Evolutionary conservation across 345 rosid species (phyloP), one percentile per base, ranked within the genome.

Genomic region (Gossypium ekmanianum): DNA sequence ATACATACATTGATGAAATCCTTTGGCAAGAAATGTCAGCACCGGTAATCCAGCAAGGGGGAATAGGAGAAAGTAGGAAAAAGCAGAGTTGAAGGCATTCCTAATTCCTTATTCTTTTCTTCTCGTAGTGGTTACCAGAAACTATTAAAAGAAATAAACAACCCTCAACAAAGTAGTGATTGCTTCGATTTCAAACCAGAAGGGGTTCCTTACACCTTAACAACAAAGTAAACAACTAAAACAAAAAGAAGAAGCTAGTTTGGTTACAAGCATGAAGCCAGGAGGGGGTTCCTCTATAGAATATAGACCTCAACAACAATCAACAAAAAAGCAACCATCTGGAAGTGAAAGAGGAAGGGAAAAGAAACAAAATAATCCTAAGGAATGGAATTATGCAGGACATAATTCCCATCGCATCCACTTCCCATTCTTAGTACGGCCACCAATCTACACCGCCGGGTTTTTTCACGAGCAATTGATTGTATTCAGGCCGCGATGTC

Each of bases 401-500:
- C 12, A 13, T 68, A 34, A 34, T 24, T 68, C 27, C 29, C 14
- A 48, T 68, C 20, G 41, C 26, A 24, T 6, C 17, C 39, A 26
- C 39, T 12, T 4, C 27, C 56, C 71, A 26, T 2, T 41, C 54
- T 48, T 84, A 86, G 68, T 75, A 80, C 59, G 89, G 85, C 89
- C 85, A 87, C 78, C 71, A 76, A 63, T 87, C 86, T 17, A 48
- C 3, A 27, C 88, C 91, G 7, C 87, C 94, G 1, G 88, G 92
- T 87, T 86, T 89, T 88, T 87, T 89, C 26, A 85, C 88, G 17
- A 89, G 90, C 55, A 91, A 77, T 75, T 86, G 91, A 74, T 85
- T 87, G 82, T 87, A 88, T 80, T 87, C 90, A 1, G 90, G 88
- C 78, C 90, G 85, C 11, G 91, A 78, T 17, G 88, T 87, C 90